Conservation (phyloP, 2,329 filamentous ascomycete species). For the Monilinia polystroma region DNA sequence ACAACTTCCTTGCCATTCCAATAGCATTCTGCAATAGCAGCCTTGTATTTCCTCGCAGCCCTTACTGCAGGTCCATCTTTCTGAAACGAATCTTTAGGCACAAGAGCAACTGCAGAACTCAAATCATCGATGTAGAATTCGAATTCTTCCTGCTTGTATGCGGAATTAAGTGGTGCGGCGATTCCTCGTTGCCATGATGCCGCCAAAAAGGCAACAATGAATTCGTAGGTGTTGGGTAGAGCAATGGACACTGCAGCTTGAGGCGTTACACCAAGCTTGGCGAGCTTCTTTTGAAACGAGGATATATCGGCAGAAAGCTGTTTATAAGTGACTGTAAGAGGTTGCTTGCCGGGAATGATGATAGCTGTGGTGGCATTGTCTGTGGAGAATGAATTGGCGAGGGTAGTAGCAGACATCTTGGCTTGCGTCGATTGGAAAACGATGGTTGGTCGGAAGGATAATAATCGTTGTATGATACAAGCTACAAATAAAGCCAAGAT, state of each 20-base stretch:
- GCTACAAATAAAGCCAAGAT: conserved; percentile 3
- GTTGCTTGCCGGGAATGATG: conserved; percentile 68
- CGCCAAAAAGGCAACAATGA: conserved; percentile 85
- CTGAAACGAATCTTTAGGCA: conserved; percentile 68
- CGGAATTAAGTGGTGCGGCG: conserved; percentile 82
- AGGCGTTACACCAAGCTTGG: conserved; percentile 67
- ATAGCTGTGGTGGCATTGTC: conserved; percentile 58
- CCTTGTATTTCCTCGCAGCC: conserved; percentile 75
- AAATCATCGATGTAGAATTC: conserved; percentile 91
- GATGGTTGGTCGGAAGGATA: conserved; percentile 9
- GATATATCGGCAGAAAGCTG: conserved; percentile 64
- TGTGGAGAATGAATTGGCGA: conserved; percentile 56
- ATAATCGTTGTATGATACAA: not conserved
- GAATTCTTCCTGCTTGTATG: conserved; percentile 86
- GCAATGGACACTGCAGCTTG: conserved; percentile 78
- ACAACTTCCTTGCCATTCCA: conserved; percentile 71
- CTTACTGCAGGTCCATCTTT: conserved; percentile 69
- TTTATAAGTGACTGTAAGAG: conserved; percentile 68
- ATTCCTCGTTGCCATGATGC: conserved; percentile 80
- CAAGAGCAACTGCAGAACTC: conserved; percentile 73
- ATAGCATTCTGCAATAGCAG: conserved; percentile 84
- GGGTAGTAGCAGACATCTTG: conserved; percentile 45
- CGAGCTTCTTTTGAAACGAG: conserved; percentile 75
- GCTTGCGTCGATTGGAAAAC: conserved; percentile 6
- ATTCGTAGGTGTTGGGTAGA: conserved; percentile 81